phyloP scores from a whole-genome alignment of 2,329 filamentous ascomycete species.

The Arthrocladium fulminans region DNA sequence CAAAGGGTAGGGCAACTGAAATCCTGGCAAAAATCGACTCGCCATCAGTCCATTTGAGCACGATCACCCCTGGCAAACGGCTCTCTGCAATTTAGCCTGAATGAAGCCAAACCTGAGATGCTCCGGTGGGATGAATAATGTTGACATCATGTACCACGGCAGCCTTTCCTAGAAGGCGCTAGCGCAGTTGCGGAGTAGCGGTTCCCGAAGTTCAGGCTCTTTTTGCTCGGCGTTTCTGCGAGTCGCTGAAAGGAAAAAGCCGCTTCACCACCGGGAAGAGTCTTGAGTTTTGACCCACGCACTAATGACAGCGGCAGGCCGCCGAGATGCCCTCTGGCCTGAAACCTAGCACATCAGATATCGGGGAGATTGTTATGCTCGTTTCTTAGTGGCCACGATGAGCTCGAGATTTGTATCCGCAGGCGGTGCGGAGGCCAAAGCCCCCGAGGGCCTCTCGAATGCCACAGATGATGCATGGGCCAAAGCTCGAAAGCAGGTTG shows the following conservation, averaged over 20 bases:
- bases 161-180: neutral
- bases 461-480: constrained; percentile 37
- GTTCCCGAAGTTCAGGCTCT: constrained; percentile 1
- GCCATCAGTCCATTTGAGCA: neutral
- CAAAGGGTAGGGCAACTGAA: neutral
- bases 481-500: constrained; percentile 31
- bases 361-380: neutral
- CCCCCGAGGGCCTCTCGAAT: constrained; percentile 27
- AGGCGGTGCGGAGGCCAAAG: constrained; percentile 34
- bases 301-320: neutral
- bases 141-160: neutral
- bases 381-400: constrained; percentile 25
- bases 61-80: neutral
- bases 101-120: neutral
- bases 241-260: neutral
- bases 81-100: constrained; percentile 4
- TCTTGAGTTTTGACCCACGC: neutral
- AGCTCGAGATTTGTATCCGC: constrained; percentile 39
- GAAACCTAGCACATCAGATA: neutral
- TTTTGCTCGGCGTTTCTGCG: neutral
- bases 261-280: neutral
- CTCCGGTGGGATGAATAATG: neutral
- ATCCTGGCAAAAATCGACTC: neutral
- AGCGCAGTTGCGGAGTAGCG: neutral
- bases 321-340: neutral